These are phyloP conservation scores for Athelia psychrophila DNA, from an alignment of 1,284 basidiomycete species.

Conservation along the genomic window DNA sequence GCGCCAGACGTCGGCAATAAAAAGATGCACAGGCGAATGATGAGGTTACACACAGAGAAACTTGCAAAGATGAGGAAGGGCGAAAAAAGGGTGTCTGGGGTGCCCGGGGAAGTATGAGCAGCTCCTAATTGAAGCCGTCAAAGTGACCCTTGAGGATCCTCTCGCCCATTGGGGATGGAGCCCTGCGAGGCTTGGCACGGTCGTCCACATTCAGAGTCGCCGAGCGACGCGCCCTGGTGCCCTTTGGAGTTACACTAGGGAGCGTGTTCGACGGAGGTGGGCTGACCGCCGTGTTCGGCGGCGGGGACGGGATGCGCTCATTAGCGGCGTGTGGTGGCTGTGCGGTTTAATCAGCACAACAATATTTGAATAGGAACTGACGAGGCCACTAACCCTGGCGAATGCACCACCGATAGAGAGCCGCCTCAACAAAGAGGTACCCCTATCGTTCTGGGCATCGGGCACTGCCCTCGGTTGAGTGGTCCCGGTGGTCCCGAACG, in stretches of 20 bases:
- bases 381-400: constrained; percentile 43
- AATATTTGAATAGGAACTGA: constrained; percentile 12
- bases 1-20: no score
- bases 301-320: constrained; percentile 39
- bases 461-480: constrained; percentile 24
- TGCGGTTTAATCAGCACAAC: constrained; percentile 20
- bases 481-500: constrained; percentile 47
- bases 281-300: constrained; percentile 42
- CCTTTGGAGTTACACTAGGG: constrained; percentile 21
- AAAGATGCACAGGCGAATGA: no score
- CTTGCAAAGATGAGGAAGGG: no score
- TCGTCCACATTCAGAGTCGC: constrained; percentile 51
- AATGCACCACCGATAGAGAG: constrained; percentile 66
- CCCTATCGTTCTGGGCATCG: constrained; percentile 56
- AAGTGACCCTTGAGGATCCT: constrained; percentile 81
- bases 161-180: constrained; percentile 84
- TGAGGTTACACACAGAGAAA: no score
- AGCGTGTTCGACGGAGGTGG: constrained; percentile 4
- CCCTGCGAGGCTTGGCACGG: constrained; percentile 47
- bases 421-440: constrained; percentile 63
- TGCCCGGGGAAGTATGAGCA: neutral
- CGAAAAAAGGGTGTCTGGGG: no score
- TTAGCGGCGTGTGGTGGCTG: constrained; percentile 13
- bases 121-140: constrained; percentile 72
- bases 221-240: constrained; percentile 51